Evolutionary conservation across 768 basidiomycete genomes (phyloP), one percentile per base, ranked within the genome.

Genomic region (Kwoniella sp.): DNA sequence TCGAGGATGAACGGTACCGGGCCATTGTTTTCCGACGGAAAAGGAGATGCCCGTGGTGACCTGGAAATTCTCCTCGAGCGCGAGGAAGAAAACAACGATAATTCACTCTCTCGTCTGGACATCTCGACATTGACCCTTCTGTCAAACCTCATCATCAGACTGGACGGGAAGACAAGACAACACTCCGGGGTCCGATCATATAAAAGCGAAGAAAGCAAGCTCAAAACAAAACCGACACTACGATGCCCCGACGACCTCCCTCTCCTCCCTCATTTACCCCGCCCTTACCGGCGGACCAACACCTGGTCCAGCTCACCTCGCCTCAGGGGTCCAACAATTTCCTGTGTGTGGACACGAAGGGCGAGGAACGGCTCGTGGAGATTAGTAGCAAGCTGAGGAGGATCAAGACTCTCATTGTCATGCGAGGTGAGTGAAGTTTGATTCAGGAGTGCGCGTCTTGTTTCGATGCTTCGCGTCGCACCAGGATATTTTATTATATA

Each of bases 311-410:
- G 2, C 60, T 75, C 15, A 64, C 58, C 4, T 57, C 70, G 3
- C 70, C 74, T 1, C 67, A 70, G 45, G 74, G 74, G 22, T 72
- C 70, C 50, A 70, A 69, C 47, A 68, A 68, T 28, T 76, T 68
- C 58, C 29, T 66, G 17, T 72, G 60, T 26, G 30, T 65, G 25
- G 72, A 73, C 57, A 37, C 63, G 12, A 25, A 63, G 5, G 72
- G 66, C 20, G 47, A 23, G 8, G 70, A 71, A 26, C 55, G 74
- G 17, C 55, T 76, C 15, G 74, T 76, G 37, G 74, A 73, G 53
- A 53, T 71, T 4, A n/a, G 53, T 9, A 53, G 52, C 31, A 66
- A 73, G 47, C 25, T 70, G 56, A 50, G 68, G 25, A 63, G 65
- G 55, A 68, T 66, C 12, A 66, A 65, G 45, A 59, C 63, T 11